Percentiles rank a stretch among this genome's conserved stretches.
Evolutionary conservation across 2,329 filamentous ascomycete species (phyloP).

Genomic region (Verticillium tricorpus): DNA sequence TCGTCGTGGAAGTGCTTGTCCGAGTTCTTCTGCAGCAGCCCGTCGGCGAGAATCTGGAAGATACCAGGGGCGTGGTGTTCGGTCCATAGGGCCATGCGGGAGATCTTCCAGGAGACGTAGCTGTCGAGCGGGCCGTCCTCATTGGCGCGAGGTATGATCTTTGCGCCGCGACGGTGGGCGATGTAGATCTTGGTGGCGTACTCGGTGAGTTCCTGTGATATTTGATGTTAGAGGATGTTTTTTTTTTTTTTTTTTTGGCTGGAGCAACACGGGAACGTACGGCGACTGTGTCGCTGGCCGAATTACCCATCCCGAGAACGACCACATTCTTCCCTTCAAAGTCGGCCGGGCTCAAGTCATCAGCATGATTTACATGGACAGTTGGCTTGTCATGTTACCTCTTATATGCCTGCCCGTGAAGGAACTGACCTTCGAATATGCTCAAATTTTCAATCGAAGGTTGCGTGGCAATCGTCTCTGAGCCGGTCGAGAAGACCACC

Average conservation of each 20-base stretch:
- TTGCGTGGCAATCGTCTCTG: constrained; percentile 11
- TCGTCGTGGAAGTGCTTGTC: neutral
- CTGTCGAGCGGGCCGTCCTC: constrained; percentile 15
- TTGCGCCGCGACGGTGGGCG: constrained; percentile 17
- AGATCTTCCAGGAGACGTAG: constrained; percentile 15
- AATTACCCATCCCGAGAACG: constrained; percentile 21
- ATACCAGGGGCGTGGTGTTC: constrained; percentile 11
- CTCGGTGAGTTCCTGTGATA: constrained; percentile 12
- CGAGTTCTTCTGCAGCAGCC: constrained; percentile 6
- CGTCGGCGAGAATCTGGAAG: constrained; percentile 11
- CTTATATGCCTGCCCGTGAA: constrained; percentile 20
- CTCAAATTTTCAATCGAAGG: constrained; percentile 15
- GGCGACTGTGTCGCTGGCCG: constrained; percentile 17
- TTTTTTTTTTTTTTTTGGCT: neutral
- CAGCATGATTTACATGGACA: neutral
- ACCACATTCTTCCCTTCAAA: constrained; percentile 17
- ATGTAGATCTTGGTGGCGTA: constrained; percentile 16
- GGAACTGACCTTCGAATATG: constrained; percentile 13
- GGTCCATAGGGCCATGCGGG: constrained; percentile 12
- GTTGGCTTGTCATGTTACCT: constrained; percentile 4
- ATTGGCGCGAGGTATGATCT: constrained; percentile 15
- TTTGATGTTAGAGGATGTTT: neutral
- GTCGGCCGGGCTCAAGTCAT: constrained; percentile 8
- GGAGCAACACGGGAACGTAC: constrained; percentile 2
- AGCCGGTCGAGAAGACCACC: constrained; percentile 17